Base-by-base conservation (phyloP, 306 rosid species). In the Quercus rubra region DNA sequence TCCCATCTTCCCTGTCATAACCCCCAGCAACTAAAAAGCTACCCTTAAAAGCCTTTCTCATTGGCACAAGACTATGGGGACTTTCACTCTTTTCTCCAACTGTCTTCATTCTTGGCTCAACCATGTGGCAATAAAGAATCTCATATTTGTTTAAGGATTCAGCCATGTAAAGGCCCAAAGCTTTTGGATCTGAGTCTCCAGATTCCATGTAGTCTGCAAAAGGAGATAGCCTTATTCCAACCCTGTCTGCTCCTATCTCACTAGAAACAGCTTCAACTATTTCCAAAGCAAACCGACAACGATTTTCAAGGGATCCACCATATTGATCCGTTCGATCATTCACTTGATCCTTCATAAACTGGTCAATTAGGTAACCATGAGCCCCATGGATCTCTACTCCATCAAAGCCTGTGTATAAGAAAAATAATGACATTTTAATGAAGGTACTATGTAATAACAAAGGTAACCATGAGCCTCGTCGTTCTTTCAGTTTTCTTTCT, bases 351-450 rank as follows among this genome's bases (percentile, higher is more conserved):
- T 91, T 90, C 76, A 89, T 27, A 72, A 93, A 93, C 61, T 93
- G 92, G 7, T 91, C 93, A 7, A 91, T 75, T 9, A 93, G 61
- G 82, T 82, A 93, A 51, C 96, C 97, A 73, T 90, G 73, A 17
- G 88, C 97, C 3, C 88, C 92, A 52, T 91, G 94, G 59, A 93
- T 82, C 82, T 93, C 97, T 76, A 91, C 90, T 63, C 94, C 98
- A 78, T 91, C 94, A 80, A 91, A 93, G 76, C 97, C 96, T 92
- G 31, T 17, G 80, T 10, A 41, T 51, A 21, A 49, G 28, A 43
- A 30, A 51, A 15, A 1, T 46, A 11, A 11, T 46, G 52, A 46
- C 52, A 46, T 46, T 46, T 46, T 46, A 46, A 46, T 46, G 52
- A 8, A 46, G 14, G 52, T 2, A n/a, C 54, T 35, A 6, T 35